These are phyloP conservation scores for Lathyrus oleraceus DNA, from an alignment of 306 rosid genomes.

Conservation along the genomic window DNA sequence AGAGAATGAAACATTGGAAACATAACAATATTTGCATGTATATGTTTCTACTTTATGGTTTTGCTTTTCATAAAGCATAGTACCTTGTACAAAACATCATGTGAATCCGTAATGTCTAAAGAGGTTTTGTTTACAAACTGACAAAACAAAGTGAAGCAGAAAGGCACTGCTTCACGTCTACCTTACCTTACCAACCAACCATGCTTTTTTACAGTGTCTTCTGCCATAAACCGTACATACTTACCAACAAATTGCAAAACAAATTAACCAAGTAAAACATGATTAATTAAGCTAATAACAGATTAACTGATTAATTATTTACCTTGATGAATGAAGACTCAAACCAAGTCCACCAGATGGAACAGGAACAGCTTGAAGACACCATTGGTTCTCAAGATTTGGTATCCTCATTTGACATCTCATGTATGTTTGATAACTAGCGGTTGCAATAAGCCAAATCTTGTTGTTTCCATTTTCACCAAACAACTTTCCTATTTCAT, in stretches of 20 bases:
- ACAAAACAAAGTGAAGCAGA: constrained; percentile 56
- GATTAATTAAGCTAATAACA: constrained; percentile 13
- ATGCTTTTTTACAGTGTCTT: constrained; percentile 45
- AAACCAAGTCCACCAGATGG: constrained; percentile 84
- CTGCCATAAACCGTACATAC: constrained; percentile 41
- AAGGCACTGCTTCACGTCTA: constrained; percentile 51
- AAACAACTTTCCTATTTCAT: constrained; percentile 67
- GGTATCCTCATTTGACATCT: constrained; percentile 87
- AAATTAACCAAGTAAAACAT: constrained; percentile 12
- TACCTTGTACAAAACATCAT: constrained; percentile 31
- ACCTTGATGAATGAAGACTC: constrained; percentile 85
- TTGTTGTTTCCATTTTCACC: constrained; percentile 40
- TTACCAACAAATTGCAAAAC: constrained; percentile 37
- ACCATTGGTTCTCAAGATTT: constrained; percentile 80
- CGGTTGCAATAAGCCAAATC: constrained; percentile 75
- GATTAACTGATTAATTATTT: constrained; percentile 14
- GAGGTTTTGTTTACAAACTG: constrained; percentile 35
- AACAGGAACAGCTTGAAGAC: constrained; percentile 87
- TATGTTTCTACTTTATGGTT: neutral
- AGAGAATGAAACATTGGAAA: constrained; percentile 14
- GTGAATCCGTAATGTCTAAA: constrained; percentile 43
- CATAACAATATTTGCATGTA: neutral
- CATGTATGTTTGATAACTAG: constrained; percentile 82
- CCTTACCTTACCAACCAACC: constrained; percentile 48
- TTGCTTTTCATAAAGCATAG: constrained; percentile 32